These are phyloP conservation scores for Clarireedia sp. DNA, from an alignment of 2,329 filamentous ascomycete species.

Conservation along the genomic window DNA sequence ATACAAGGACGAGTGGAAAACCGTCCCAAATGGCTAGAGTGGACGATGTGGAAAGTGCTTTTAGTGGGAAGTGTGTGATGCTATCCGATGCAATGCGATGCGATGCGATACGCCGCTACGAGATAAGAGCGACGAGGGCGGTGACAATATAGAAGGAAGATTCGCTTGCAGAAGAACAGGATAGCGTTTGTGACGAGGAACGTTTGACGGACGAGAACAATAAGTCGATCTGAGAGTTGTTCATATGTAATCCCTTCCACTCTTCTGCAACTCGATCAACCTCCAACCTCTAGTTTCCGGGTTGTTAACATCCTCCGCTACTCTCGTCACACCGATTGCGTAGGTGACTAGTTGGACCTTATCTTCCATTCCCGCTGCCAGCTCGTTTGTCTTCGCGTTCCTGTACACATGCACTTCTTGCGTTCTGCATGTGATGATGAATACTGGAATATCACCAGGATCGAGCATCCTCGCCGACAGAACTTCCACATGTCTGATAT, in stretches of 20 bases:
- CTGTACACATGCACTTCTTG: slow-evolving; percentile 97
- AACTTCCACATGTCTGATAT: slow-evolving; percentile 91
- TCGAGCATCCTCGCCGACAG: slow-evolving; percentile 72
- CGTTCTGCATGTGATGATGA: slow-evolving; percentile 92
- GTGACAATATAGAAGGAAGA: neutral
- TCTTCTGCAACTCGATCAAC: slow-evolving; percentile 98
- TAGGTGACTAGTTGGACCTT: slow-evolving; percentile 98
- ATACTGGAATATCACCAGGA: slow-evolving; percentile 83
- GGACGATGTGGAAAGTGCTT: no score
- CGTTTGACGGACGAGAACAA: neutral
- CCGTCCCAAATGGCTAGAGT: no score
- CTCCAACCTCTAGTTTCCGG: slow-evolving; percentile 95
- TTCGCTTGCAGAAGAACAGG: neutral
- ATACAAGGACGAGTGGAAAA: no score
- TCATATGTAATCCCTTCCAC: slow-evolving; percentile 81
- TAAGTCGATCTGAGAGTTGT: neutral
- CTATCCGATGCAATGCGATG: neutral
- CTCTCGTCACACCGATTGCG: slow-evolving; percentile 88
- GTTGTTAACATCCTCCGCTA: slow-evolving; percentile 93
- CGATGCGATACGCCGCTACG: neutral
- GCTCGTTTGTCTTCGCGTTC: slow-evolving; percentile 79
- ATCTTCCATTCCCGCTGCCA: slow-evolving; percentile 97
- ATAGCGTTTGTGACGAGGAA: neutral
- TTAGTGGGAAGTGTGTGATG: neutral
- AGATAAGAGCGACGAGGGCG: neutral